A percentile compares a stretch with the other conserved stretches of the same genome.
Conservation (phyloP, 306 rosid genomes). For the Oemleria cerasiformis region DNA sequence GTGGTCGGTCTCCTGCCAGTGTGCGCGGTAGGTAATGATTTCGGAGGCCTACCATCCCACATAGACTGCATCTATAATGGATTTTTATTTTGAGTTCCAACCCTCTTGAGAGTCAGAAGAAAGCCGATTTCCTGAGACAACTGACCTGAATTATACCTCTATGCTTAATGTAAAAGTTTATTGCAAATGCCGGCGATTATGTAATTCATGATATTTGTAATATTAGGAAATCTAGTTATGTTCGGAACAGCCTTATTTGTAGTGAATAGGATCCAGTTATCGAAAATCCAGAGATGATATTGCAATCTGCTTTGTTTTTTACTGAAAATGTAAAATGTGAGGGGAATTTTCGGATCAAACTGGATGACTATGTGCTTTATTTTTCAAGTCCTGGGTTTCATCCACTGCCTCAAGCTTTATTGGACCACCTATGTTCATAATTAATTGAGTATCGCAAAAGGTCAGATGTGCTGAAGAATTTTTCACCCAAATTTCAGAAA, state of each 20-base stretch:
- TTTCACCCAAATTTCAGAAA: too few species aligned
- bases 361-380: too few species aligned
- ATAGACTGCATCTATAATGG: slow-evolving; percentile 17
- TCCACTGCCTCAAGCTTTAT: too few species aligned
- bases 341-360: too few species aligned
- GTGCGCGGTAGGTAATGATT: slow-evolving; percentile 57
- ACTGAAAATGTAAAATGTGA: too few species aligned
- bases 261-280: slow-evolving; percentile 2
- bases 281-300: not conserved
- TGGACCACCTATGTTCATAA: too few species aligned
- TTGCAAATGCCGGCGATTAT: slow-evolving; percentile 37
- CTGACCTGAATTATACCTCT: slow-evolving; percentile 45
- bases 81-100: slow-evolving; percentile 26
- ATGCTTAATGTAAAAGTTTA: slow-evolving; percentile 53
- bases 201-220: slow-evolving; percentile 42
- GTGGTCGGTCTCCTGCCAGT: slow-evolving; percentile 66
- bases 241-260: slow-evolving; percentile 30
- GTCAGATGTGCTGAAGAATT: too few species aligned
- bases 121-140: slow-evolving; percentile 32
- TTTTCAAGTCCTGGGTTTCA: too few species aligned
- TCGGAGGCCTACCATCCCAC: slow-evolving; percentile 26
- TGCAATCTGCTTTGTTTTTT: too few species aligned
- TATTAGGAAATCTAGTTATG: slow-evolving; percentile 39
- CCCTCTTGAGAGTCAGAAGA: slow-evolving; percentile 26
- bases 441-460: too few species aligned